Evolutionary conservation across 106 monocot genomes (phyloP).

Genomic region (Xerophyta viscosa): DNA sequence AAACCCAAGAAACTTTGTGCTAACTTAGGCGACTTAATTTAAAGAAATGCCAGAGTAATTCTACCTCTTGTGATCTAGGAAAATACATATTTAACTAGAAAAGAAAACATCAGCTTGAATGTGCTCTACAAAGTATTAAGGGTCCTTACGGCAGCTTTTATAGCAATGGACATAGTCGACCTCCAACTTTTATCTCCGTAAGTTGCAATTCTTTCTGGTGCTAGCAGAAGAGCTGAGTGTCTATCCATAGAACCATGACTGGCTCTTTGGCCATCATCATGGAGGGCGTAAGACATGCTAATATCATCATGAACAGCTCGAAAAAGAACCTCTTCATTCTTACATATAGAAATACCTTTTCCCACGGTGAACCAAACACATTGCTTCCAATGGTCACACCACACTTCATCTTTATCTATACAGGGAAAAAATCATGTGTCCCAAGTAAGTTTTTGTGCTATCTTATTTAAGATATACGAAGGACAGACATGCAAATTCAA

Average conservation of each 20-base stretch:
- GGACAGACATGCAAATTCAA: no score
- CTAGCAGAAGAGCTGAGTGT: conserved; percentile 30
- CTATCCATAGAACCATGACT: conserved; percentile 1
- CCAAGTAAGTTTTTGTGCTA: no score
- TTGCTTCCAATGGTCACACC: conserved; percentile 99
- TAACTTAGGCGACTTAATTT: no score
- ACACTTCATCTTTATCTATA: conserved; percentile 24
- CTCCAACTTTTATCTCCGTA: conserved; percentile 77
- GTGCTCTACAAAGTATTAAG: background rate
- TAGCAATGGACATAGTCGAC: conserved; percentile 33
- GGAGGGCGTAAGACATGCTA: conserved; percentile 55
- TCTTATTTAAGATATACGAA: no score
- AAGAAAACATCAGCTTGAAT: no score
- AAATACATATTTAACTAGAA: no score
- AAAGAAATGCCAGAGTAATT: no score
- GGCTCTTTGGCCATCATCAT: conserved; percentile 6
- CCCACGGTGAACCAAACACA: conserved; percentile 84
- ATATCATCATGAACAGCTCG: conserved; percentile 62
- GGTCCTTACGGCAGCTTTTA: conserved; percentile 60
- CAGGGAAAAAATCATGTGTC: no score
- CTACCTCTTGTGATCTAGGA: no score
- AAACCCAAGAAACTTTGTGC: no score
- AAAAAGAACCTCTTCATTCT: conserved; percentile 28
- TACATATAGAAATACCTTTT: conserved; percentile 33
- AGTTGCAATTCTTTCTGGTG: conserved; percentile 71